Conservation (phyloP, 371 early-diverging fungal genomes). For the Chytridium lagenaria region DNA sequence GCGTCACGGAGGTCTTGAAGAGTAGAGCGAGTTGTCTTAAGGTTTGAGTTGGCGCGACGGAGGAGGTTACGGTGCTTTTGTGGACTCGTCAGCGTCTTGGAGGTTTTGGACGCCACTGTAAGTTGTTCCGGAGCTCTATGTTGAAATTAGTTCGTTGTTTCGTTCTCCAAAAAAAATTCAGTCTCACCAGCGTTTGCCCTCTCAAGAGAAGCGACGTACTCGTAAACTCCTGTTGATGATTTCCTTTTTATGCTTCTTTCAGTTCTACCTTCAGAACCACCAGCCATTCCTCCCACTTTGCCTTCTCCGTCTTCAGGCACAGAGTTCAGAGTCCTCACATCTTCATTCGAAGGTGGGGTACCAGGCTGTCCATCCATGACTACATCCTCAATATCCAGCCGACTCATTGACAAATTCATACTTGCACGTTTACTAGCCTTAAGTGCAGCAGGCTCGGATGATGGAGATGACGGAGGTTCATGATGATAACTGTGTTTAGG, state of each 20-base stretch:
- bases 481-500: background rate
- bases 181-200: conserved; percentile 20
- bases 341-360: too few relatives aligned
- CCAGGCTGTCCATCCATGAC: background rate
- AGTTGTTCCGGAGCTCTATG: conserved; percentile 28
- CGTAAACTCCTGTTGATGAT: conserved; percentile 10
- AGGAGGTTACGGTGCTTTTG: conserved; percentile 28
- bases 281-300: background rate
- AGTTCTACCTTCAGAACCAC: background rate
- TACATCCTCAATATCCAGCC: conserved; percentile 4
- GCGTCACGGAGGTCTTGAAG: conserved; percentile 42
- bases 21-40: conserved; percentile 37
- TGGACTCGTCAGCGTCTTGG: conserved; percentile 41
- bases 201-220: conserved; percentile 29
- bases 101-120: conserved; percentile 28
- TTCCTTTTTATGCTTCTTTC: background rate
- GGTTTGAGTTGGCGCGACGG: conserved; percentile 33
- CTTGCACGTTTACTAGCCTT: conserved; percentile 14
- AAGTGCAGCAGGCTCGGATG: background rate
- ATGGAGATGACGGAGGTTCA: background rate
- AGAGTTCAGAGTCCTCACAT: too few relatives aligned
- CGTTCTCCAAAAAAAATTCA: background rate
- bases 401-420: conserved; percentile 9
- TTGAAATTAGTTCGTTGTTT: too few relatives aligned
- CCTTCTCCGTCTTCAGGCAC: background rate